These are phyloP conservation scores for Neurospora sp. DNA, from an alignment of 495 filamentous ascomycete genomes.

Conservation along the genomic window DNA sequence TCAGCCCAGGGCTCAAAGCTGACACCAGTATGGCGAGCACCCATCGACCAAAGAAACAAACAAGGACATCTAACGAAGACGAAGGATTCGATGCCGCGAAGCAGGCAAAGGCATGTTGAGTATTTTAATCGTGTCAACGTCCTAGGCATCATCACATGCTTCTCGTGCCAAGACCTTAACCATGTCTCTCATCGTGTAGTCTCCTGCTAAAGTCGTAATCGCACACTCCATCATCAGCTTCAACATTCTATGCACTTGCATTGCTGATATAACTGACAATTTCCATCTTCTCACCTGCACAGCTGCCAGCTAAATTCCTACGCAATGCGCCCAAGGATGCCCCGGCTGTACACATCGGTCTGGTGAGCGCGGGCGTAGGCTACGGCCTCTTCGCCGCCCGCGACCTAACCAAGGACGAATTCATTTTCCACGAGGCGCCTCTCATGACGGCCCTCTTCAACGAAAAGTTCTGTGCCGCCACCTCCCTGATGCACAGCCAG, in stretches of 20 bases:
- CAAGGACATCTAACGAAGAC: neutral
- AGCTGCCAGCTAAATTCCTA: conserved; percentile 9
- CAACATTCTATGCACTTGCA: too few relatives aligned
- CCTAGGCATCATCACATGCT: neutral
- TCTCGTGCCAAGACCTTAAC: neutral
- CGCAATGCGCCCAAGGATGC: conserved; percentile 4
- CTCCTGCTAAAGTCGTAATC: neutral
- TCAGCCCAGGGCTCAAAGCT: conserved; percentile 1
- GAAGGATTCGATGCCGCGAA: conserved; percentile 20
- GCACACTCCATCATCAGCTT: neutral
- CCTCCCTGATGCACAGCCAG: conserved; percentile 4
- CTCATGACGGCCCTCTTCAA: conserved; percentile 15
- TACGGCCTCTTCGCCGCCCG: conserved; percentile 22
- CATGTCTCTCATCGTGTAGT: neutral
- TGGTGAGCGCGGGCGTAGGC: conserved; percentile 14
- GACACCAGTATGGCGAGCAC: conserved; percentile 13
- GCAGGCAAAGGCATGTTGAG: conserved; percentile 9
- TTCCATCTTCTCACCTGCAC: neutral
- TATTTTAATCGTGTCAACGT: neutral
- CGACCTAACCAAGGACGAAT: conserved; percentile 12
- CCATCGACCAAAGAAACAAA: neutral
- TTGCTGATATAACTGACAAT: neutral
- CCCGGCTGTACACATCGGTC: conserved; percentile 11
- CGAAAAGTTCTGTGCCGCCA: conserved; percentile 9
- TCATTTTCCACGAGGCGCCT: conserved; percentile 20